Evolutionary conservation across 257 asterid genomes (phyloP).

Genomic region (Solanum pimpinellifolium): DNA sequence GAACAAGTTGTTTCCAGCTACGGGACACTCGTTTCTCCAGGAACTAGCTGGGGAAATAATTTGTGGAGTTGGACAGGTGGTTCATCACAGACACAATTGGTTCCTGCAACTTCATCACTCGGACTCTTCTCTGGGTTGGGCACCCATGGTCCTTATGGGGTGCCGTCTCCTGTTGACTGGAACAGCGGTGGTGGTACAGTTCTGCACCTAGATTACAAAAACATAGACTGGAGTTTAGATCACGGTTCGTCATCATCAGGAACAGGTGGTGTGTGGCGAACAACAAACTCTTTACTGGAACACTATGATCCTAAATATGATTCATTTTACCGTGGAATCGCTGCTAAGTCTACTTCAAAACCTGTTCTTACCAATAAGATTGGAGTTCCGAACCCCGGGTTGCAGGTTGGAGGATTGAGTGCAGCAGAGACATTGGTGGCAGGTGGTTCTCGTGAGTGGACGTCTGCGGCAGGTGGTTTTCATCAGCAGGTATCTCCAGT

Average conservation of each 20-base stretch:
- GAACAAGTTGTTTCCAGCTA: constrained; percentile 19
- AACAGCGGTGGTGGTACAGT: constrained; percentile 29
- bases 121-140: constrained; percentile 49
- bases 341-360: constrained; percentile 38
- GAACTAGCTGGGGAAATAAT: constrained; percentile 18
- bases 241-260: constrained; percentile 15
- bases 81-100: constrained; percentile 27
- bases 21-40: constrained; percentile 20
- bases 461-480: constrained; percentile 26
- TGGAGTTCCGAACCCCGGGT: constrained; percentile 22
- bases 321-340: constrained; percentile 38
- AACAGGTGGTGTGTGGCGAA: constrained; percentile 38
- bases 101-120: constrained; percentile 47
- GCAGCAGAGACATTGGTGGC: constrained; percentile 14
- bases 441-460: neutral
- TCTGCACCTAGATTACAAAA: constrained; percentile 43
- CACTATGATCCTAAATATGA: constrained; percentile 26
- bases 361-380: constrained; percentile 33
- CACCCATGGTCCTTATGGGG: constrained; percentile 25
- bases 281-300: constrained; percentile 26
- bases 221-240: constrained; percentile 69
- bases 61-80: constrained; percentile 29
- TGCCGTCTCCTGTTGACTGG: constrained; percentile 49
- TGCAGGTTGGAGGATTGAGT: constrained; percentile 42
- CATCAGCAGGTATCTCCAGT: constrained; percentile 2